Conservation (phyloP, 306 rosid genomes). For the Canavalia gladiata region DNA sequence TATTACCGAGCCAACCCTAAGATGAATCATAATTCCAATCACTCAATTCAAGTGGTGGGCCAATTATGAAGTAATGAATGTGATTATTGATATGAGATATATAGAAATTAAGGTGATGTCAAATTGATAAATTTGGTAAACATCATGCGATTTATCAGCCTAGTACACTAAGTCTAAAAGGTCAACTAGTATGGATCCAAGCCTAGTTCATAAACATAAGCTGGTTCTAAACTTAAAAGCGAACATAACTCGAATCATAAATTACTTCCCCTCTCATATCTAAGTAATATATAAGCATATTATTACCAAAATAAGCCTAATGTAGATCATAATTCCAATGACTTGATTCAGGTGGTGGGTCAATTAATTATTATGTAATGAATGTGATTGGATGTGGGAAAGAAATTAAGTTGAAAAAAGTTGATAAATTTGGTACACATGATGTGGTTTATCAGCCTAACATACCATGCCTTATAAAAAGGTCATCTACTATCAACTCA, state of each 20-base stretch:
- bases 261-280: not conserved
- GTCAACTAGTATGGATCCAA: not conserved
- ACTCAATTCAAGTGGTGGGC: not conserved
- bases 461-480: too few relatives aligned
- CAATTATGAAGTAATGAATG: constrained; percentile 1
- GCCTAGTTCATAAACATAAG: not conserved
- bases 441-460: not conserved
- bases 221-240: not conserved
- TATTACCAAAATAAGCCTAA: not conserved
- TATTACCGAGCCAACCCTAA: too few relatives aligned
- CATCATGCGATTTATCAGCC: not conserved
- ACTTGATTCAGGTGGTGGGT: not conserved
- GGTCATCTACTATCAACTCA: too few relatives aligned
- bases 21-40: not conserved
- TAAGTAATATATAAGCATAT: not conserved
- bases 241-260: not conserved
- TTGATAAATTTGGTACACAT: not conserved
- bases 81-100: not conserved
- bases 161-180: not conserved
- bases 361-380: not conserved
- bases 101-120: not conserved
- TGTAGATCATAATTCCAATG: not conserved
- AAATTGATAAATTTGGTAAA: not conserved
- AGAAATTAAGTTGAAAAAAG: not conserved
- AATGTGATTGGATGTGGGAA: not conserved